phyloP scores from a whole-genome alignment of 2,329 filamentous ascomycete species.

The Lithohypha guttulata region DNA sequence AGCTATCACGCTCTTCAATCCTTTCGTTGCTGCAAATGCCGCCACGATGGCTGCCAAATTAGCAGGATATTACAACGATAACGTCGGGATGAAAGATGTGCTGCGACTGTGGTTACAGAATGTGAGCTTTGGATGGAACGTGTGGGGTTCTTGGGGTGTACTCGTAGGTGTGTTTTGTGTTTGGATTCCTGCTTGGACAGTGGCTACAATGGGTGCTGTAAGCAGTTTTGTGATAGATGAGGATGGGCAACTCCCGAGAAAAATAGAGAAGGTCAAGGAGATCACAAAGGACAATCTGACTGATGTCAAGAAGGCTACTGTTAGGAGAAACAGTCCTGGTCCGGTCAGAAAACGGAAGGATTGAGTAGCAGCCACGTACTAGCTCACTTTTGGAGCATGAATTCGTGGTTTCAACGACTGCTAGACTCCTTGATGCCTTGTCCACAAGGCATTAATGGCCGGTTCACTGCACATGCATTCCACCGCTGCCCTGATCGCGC shows the following conservation, averaged over 20 bases:
- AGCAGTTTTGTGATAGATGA: slow-evolving; percentile 13
- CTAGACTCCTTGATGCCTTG: neutral
- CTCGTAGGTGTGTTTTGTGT: slow-evolving; percentile 85
- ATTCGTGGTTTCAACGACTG: neutral
- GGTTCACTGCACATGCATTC: too few relatives aligned
- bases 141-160: slow-evolving; percentile 74
- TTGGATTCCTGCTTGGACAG: slow-evolving; percentile 89
- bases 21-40: slow-evolving; percentile 52
- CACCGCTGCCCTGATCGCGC: too few relatives aligned
- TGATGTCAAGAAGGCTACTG: slow-evolving; percentile 4
- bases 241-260: neutral
- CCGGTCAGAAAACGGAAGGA: slow-evolving; percentile 7
- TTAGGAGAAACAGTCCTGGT: neutral
- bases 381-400: neutral
- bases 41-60: slow-evolving; percentile 39
- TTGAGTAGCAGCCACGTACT: neutral
- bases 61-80: slow-evolving; percentile 37
- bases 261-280: slow-evolving; percentile 1
- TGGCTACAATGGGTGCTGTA: slow-evolving; percentile 32
- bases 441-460: too few relatives aligned
- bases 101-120: slow-evolving; percentile 54
- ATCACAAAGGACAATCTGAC: neutral
- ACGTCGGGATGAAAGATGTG: slow-evolving; percentile 15
- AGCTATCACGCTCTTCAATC: slow-evolving; percentile 27
- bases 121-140: slow-evolving; percentile 77